Evolutionary conservation across 441 rosid species (phyloP), one percentile per base, ranked within the genome.

Genomic region (Adansonia gregorii): DNA sequence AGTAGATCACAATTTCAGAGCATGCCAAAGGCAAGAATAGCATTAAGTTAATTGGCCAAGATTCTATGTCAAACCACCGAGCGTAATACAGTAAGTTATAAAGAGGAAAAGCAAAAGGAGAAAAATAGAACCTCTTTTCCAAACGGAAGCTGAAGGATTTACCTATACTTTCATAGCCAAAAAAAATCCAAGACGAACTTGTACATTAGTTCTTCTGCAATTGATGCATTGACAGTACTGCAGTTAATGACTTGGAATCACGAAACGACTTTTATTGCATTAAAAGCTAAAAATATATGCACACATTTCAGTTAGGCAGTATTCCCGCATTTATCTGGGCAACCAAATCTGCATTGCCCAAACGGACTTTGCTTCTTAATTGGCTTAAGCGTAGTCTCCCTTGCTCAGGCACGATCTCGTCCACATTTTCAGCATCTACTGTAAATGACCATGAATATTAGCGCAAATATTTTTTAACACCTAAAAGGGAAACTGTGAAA

Each of bases 361-460:
- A 27, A 11, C 58, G 39, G 46, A 19, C 45, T 43, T 59, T 45
- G 65, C 46, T 45, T 60, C 56, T 60, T 24, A 74, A 12, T 3
- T 74, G 76, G 11, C 76, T 74, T 60, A 74, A 60, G 8, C 77
- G 2, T 22, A 74, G 14, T 8, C 20, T 8, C 60, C 45, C 68
- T 74, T 60, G 46, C 39, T 58, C 77, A 20, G 2, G 1, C 4
- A 60, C 46, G 45, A n/a, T 43, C 56, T 22, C 45, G 56, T 59
- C 55, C 67, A 11, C 58, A 60, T 20, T 24, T 43, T 59, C 68
- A 46, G 51, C 20, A 59, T 59, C 11, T 45, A 58, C 24, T 43
- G 71, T 43, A 8, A n/a, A 73, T 56, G 27, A 72, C 31, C 51
- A 35, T 58, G 46, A 59, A 10, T 73, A 51, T 58, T 73, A 58